Evolutionary conservation across 2,329 filamentous ascomycete genomes (phyloP), one percentile per base, ranked within the genome.

Genomic region (Amauroascus verrucosus): DNA sequence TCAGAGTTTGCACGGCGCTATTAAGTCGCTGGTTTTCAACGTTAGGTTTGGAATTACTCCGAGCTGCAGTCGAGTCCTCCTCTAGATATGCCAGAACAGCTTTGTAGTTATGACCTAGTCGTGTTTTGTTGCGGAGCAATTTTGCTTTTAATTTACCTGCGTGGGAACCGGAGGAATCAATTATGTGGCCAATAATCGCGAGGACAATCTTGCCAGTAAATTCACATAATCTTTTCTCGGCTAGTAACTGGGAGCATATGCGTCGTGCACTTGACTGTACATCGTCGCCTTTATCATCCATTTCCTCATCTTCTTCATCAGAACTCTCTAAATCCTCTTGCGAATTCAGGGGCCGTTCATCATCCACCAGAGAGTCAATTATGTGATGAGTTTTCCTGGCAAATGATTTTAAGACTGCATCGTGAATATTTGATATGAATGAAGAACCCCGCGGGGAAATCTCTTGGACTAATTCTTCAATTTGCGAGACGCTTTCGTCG

Each of bases 171-270:
- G 73, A 75, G 40, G 75, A 72, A 64, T 94, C 88, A 48, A 96
- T 75, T 38, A 89, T 81, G 51, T 82, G 82, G 18, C 83, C 87
- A 8, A 86, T 75, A 20, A 95, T 82, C 11, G 84, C 85, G 40
- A 95, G 79, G 35, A 96, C 86, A 41, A 95, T 80, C 65, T 93
- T 94, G 57, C 83, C 85, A 0, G 90, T 84, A 24, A 96, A 75
- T 62, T 91, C 85, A 68, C 91, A 97, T 0, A 97, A 78, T 18
- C 83, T 81, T 65, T 91, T 85, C 69, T 97, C 93, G 0, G 88
- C 83, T 55, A 90, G 77, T 32, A 96, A 77, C 54, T 83, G 80
- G 37, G 79, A 77, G 46, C 83, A 77, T 59, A 81, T 74, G 54
- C 80, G 77, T 63, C 86, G 67, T n/a, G 63, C 64, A n/a, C 54